These are phyloP conservation scores for Pyrenula aspistea DNA, from an alignment of 495 filamentous ascomycete genomes.

Conservation along the genomic window DNA sequence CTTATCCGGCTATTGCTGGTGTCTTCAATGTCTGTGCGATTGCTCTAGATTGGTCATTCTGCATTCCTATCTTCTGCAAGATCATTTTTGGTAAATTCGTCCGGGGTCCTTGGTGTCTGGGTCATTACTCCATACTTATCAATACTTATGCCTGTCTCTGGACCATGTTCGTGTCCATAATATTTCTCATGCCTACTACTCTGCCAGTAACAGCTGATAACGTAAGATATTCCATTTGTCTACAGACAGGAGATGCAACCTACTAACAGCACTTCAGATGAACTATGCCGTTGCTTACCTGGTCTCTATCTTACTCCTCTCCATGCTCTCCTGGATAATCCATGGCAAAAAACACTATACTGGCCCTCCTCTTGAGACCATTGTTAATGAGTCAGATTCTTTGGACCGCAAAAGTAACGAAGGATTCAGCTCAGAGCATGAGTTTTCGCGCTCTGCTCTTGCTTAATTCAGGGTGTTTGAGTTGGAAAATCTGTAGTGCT, in stretches of 20 bases:
- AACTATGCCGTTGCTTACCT: constrained; percentile 37
- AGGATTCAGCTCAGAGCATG: neutral
- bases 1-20: constrained; percentile 46
- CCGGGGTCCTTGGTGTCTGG: constrained; percentile 50
- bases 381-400: constrained; percentile 7
- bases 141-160: constrained; percentile 44
- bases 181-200: constrained; percentile 48
- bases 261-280: constrained; percentile 10
- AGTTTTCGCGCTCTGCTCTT: neutral
- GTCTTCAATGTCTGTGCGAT: constrained; percentile 55
- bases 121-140: constrained; percentile 25
- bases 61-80: constrained; percentile 51
- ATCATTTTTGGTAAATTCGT: constrained; percentile 41
- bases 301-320: constrained; percentile 28
- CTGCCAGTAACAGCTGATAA: constrained; percentile 36
- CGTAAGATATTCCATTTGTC: neutral
- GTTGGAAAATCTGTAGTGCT: neutral
- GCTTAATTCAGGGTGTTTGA: neutral
- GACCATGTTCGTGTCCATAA: constrained; percentile 47
- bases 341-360: constrained; percentile 35
- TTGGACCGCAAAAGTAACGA: neutral
- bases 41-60: constrained; percentile 48
- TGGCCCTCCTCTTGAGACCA: constrained; percentile 34
- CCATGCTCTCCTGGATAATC: constrained; percentile 37
- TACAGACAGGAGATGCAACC: neutral